Evolutionary conservation across 129 eudicot genomes (phyloP).

Genomic region (Arctium minus): DNA sequence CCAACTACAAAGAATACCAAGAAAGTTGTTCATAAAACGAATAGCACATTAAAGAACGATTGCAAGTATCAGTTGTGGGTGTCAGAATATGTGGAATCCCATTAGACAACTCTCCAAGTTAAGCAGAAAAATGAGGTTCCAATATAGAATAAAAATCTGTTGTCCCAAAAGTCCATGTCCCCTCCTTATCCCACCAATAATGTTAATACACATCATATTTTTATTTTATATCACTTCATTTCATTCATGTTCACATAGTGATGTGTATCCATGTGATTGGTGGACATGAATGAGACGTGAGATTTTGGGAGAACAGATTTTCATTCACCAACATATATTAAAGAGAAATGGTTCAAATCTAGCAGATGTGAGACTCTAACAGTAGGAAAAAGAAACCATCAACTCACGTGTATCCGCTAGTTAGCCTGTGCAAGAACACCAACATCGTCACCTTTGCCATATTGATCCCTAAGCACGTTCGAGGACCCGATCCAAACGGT

Average conservation of each 20-base stretch:
- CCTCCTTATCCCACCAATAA: neutral
- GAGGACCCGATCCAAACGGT: conserved; percentile 63
- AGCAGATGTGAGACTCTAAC: neutral
- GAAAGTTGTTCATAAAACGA: neutral
- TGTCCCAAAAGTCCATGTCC: neutral
- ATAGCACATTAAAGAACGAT: neutral
- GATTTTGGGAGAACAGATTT: neutral
- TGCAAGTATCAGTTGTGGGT: neutral
- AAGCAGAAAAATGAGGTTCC: neutral
- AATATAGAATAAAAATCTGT: neutral
- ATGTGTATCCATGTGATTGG: neutral
- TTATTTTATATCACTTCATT: too few species aligned
- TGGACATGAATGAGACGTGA: neutral
- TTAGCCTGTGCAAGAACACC: conserved; percentile 54
- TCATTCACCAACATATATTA: neutral
- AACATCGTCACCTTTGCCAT: conserved; percentile 63
- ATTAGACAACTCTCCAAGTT: neutral
- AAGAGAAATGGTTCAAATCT: neutral
- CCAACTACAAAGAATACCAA: conserved; percentile 34
- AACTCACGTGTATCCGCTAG: conserved; percentile 50
- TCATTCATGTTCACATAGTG: too few species aligned
- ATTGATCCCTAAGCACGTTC: conserved; percentile 62
- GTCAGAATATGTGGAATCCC: neutral
- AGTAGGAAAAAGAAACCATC: neutral
- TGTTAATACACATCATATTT: neutral